phyloP scores from a whole-genome alignment of 257 asterid genomes.

The Datura wrightii region DNA sequence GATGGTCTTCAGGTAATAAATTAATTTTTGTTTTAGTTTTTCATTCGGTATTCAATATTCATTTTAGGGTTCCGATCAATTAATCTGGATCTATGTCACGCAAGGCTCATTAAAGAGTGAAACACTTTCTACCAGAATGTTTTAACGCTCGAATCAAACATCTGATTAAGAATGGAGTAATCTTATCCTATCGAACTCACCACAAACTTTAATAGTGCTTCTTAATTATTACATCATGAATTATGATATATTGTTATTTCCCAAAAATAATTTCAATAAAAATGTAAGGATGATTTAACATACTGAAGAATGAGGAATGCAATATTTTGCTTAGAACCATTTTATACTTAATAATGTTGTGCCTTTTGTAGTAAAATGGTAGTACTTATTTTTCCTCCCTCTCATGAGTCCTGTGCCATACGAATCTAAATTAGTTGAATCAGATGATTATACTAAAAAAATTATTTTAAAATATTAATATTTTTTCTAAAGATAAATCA shows the following conservation, averaged over 20 bases:
- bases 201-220: too few species aligned
- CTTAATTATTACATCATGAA: not conserved
- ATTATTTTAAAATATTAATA: too few species aligned
- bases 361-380: not conserved
- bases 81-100: rapidly evolving
- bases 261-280: not conserved
- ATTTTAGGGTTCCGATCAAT: rapidly evolving
- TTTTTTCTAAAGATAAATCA: too few species aligned
- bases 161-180: not conserved
- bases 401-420: not conserved
- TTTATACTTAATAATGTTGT: not conserved
- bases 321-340: too few species aligned
- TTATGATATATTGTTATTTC: not conserved
- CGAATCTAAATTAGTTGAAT: not conserved
- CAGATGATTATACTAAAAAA: not conserved
- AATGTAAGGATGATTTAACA: too few species aligned
- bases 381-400: not conserved
- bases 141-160: not conserved
- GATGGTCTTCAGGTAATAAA: constrained; percentile 79
- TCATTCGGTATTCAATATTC: not conserved
- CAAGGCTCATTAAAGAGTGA: not conserved
- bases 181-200: too few species aligned
- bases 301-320: too few species aligned
- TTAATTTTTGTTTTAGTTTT: not conserved
- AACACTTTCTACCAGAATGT: too few species aligned